phyloP scores from a whole-genome alignment of 2,329 filamentous ascomycete genomes.

The Diaporthe velutina region DNA sequence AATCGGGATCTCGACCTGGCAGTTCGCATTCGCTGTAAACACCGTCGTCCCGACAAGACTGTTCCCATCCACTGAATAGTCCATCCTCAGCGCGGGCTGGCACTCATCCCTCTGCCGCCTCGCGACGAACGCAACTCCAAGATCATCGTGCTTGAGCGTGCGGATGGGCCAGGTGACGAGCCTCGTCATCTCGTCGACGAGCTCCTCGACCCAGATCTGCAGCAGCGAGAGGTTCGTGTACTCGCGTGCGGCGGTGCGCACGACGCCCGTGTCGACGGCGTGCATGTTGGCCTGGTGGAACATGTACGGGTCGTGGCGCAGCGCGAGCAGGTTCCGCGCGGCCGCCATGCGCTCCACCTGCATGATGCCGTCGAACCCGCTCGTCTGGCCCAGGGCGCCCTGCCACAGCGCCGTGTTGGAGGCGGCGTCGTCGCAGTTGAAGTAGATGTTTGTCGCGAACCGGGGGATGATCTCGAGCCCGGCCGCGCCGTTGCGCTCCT shows the following conservation, averaged over 20 bases:
- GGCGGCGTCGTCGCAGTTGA: constrained; percentile 6
- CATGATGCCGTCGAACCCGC: not conserved
- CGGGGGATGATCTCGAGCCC: constrained; percentile 20
- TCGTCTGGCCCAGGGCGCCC: not conserved
- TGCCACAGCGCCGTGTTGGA: constrained; percentile 23
- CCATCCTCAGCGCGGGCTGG: constrained; percentile 10
- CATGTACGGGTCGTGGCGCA: constrained; percentile 23
- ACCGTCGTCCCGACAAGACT: constrained; percentile 7
- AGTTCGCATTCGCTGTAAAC: not conserved
- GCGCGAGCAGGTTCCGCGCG: constrained; percentile 18
- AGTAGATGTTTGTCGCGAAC: constrained; percentile 22
- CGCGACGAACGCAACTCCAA: not conserved
- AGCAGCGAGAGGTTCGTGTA: constrained; percentile 19
- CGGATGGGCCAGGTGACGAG: constrained; percentile 21
- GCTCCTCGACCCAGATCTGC: constrained; percentile 24
- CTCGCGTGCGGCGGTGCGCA: not conserved
- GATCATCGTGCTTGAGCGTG: constrained; percentile 5
- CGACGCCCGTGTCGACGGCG: constrained; percentile 22
- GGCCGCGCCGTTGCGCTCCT: constrained; percentile 6
- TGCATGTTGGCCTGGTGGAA: constrained; percentile 27
- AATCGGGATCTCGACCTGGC: constrained; percentile 9
- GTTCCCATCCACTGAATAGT: constrained; percentile 1
- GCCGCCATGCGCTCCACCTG: constrained; percentile 9
- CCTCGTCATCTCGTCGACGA: constrained; percentile 12
- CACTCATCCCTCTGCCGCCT: constrained; percentile 13